A percentile compares a stretch with the other conserved stretches of the same genome.
Conservation (phyloP, 2,329 filamentous ascomycete species). For the Colletotrichum cuscutae region DNA sequence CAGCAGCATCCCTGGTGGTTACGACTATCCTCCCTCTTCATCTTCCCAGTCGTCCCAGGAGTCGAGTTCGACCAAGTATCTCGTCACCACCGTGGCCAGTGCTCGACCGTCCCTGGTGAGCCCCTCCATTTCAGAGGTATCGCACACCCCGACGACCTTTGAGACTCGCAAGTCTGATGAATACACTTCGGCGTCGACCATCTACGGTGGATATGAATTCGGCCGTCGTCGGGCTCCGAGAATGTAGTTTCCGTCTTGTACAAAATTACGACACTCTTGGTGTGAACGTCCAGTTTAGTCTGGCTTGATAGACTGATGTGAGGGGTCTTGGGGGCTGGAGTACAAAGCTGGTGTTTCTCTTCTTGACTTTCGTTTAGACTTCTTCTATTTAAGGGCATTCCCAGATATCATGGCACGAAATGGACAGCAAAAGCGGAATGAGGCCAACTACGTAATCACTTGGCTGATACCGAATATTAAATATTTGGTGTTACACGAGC, state of each 20-base stretch:
- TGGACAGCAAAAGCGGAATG: not conserved
- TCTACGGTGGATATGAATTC: conserved; percentile 10
- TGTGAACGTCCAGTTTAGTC: not conserved
- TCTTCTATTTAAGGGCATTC: not conserved
- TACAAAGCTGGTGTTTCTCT: conserved; percentile 26
- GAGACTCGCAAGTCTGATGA: conserved; percentile 14
- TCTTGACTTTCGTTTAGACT: conserved; percentile 31
- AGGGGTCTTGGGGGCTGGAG: not conserved
- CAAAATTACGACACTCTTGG: not conserved
- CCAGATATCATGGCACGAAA: not conserved
- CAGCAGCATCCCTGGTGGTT: not conserved
- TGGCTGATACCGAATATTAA: not conserved
- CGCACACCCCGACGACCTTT: not conserved
- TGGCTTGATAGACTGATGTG: not conserved
- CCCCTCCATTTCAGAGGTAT: not conserved
- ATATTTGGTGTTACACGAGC: not conserved
- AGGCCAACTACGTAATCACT: not conserved
- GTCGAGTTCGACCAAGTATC: not conserved
- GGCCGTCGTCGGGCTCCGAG: not conserved
- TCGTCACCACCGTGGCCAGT: conserved; percentile 9
- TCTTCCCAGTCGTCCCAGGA: not conserved
- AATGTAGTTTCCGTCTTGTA: not conserved
- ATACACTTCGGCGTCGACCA: not conserved
- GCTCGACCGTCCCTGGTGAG: conserved; percentile 18
- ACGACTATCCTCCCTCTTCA: not conserved